A percentile compares a stretch with the other conserved stretches of the same genome.
Conservation (phyloP, 306 rosid genomes). For the Sindora glabra region DNA sequence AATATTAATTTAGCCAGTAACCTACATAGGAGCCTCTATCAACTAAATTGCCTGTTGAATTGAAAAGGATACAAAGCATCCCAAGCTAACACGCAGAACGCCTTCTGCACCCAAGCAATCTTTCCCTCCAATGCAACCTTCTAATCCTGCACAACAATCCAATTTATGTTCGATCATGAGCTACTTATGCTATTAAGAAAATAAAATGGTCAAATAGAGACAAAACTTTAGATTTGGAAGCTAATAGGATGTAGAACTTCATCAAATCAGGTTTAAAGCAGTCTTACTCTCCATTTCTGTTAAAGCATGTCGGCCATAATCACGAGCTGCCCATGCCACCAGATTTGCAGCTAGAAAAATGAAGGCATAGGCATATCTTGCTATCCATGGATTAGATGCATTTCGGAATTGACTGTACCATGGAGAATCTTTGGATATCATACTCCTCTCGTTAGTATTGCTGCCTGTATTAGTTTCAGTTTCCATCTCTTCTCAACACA, state of each 20-base stretch:
- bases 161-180: background rate
- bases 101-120: slow-evolving; percentile 87
- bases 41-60: slow-evolving; percentile 1
- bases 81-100: slow-evolving; percentile 92
- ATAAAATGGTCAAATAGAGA: background rate
- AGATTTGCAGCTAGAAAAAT: slow-evolving; percentile 64
- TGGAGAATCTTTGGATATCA: slow-evolving; percentile 24
- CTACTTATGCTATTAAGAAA: background rate
- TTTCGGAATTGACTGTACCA: slow-evolving; percentile 67
- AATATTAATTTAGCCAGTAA: background rate
- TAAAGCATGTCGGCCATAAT: slow-evolving; percentile 48
- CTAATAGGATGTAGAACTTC: background rate
- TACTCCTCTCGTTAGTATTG: slow-evolving; percentile 11
- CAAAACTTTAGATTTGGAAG: background rate
- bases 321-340: slow-evolving; percentile 92
- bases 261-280: slow-evolving; percentile 9
- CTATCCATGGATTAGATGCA: slow-evolving; percentile 90
- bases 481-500: slow-evolving; percentile 44
- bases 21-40: background rate
- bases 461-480: slow-evolving; percentile 14
- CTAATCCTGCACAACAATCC: slow-evolving; percentile 42
- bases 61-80: slow-evolving; percentile 88
- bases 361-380: slow-evolving; percentile 84
- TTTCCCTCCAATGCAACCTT: slow-evolving; percentile 56
- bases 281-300: slow-evolving; percentile 60